phyloP scores from a whole-genome alignment of 2,329 filamentous ascomycete genomes.

The Salinomyces thailandicus region DNA sequence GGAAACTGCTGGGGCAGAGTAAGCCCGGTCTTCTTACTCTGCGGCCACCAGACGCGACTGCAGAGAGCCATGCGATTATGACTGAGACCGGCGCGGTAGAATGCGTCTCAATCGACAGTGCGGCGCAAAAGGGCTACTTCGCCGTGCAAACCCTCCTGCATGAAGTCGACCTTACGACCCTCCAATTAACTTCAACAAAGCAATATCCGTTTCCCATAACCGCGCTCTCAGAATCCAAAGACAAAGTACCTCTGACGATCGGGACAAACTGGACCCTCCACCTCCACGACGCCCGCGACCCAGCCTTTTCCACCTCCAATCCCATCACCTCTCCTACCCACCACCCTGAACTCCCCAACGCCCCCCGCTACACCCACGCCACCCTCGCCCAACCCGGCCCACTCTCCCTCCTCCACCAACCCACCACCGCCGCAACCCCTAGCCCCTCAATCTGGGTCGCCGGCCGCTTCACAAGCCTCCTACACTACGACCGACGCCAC shows the following conservation, averaged over 20 bases:
- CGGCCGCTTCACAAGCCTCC: constrained; percentile 76
- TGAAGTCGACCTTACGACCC: constrained; percentile 68
- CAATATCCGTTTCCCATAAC: constrained; percentile 75
- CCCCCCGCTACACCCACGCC: constrained; percentile 46
- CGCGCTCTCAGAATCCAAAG: constrained; percentile 60
- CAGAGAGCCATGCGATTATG: constrained; percentile 44
- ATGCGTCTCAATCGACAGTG: constrained; percentile 68
- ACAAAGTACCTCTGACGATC: constrained; percentile 64
- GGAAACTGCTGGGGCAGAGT: constrained; percentile 57
- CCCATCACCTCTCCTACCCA: not conserved
- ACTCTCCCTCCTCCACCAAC: constrained; percentile 70
- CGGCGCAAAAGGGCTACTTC: constrained; percentile 60
- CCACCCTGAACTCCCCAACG: constrained; percentile 22
- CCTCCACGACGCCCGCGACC: constrained; percentile 62
- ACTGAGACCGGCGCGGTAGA: constrained; percentile 66
- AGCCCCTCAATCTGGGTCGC: constrained; percentile 69
- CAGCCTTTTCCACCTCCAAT: constrained; percentile 7
- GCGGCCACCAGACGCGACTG: constrained; percentile 38
- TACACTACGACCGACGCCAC: constrained; percentile 79
- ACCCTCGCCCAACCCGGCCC: constrained; percentile 71
- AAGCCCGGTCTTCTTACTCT: constrained; percentile 55
- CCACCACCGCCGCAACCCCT: constrained; percentile 27
- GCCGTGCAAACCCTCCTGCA: constrained; percentile 67
- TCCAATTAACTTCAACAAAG: constrained; percentile 58
- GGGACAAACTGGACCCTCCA: constrained; percentile 74